Evolutionary conservation across 164 flowering plant genomes (phyloP), one percentile per base, ranked within the genome.

Genomic region (Macadamia integrifolia): DNA sequence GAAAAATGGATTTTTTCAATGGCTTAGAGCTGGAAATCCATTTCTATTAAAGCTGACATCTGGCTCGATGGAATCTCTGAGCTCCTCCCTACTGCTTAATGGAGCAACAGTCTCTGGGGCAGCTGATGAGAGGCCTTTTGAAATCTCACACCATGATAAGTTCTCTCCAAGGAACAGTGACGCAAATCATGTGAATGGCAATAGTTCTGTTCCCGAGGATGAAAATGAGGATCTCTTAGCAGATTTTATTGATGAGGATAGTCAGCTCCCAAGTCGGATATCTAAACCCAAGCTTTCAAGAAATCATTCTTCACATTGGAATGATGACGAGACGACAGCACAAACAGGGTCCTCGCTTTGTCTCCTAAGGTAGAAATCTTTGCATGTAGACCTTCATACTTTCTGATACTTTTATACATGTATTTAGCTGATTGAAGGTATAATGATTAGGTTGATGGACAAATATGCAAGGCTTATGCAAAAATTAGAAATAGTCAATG

Each of bases 381-480:
- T 71, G 53, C 23, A 46, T 40, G 49, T 46, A 58, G n/a, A 56
- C 30, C 57, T 64, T 62, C 11, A 9, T 40, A 58, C 29, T 55
- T 14, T 42, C 35, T 43, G 28, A 23, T 52, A 32, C 23, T 17
- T 15, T 57, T 17, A 50, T 68, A 29, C 44, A 35, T 61, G 53
- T n/a, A 59, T 53, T 79, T 48, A 70, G 61, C 43, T 73, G 53
- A 66, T 48, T 61, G 55, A 18, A 12, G 65, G 3, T 49, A 64
- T 77, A 43, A 62, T 57, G 46, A 63, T 67, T 69, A 90, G 92
- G 85, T 84, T 84, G 64, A 90, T 90, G 98, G 99, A 95, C 77
- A 95, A 92, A 79, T 95, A 95, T 79, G 98, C 96, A 57, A 81
- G 99, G 86, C 87, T 95, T n/a, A 92, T 95, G 97, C 99, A 90